phyloP scores from a whole-genome alignment of 106 monocot species.

The Platanthera guangdongensis region DNA sequence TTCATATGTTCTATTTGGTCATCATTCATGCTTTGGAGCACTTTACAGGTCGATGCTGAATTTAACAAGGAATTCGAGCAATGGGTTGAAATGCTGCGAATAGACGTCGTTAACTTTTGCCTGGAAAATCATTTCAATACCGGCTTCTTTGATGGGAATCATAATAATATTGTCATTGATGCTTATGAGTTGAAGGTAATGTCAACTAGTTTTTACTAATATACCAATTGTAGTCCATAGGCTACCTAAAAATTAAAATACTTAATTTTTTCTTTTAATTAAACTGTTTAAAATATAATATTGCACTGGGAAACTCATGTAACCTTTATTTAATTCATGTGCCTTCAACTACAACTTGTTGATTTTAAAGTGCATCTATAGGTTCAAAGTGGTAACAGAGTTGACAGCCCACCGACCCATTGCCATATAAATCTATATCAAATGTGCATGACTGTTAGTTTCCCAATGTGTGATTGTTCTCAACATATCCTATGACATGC shows the following conservation, averaged over 20 bases:
- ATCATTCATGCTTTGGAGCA: neutral
- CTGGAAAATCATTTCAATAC: constrained; percentile 83
- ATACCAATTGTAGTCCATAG: neutral
- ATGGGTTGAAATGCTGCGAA: constrained; percentile 76
- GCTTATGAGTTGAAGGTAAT: constrained; percentile 95
- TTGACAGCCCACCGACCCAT: too few species aligned
- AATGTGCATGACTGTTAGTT: too few species aligned
- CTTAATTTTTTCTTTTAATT: neutral
- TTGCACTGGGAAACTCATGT: too few species aligned
- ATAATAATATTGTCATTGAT: constrained; percentile 54
- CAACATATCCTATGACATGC: too few species aligned
- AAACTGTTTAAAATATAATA: too few species aligned
- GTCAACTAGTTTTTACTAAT: neutral
- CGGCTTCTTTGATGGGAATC: constrained; percentile 84
- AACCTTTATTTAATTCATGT: too few species aligned
- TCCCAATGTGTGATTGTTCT: too few species aligned
- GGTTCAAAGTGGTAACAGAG: too few species aligned
- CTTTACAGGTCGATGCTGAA: constrained; percentile 47
- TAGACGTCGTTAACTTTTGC: constrained; percentile 71
- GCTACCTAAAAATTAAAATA: neutral
- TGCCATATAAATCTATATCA: too few species aligned
- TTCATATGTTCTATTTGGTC: neutral
- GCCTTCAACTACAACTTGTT: too few species aligned
- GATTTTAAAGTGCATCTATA: too few species aligned
- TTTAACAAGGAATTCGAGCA: constrained; percentile 71